Evolutionary conservation across 1,284 basidiomycete genomes (phyloP).

Genomic region (Puccinia triticina): DNA sequence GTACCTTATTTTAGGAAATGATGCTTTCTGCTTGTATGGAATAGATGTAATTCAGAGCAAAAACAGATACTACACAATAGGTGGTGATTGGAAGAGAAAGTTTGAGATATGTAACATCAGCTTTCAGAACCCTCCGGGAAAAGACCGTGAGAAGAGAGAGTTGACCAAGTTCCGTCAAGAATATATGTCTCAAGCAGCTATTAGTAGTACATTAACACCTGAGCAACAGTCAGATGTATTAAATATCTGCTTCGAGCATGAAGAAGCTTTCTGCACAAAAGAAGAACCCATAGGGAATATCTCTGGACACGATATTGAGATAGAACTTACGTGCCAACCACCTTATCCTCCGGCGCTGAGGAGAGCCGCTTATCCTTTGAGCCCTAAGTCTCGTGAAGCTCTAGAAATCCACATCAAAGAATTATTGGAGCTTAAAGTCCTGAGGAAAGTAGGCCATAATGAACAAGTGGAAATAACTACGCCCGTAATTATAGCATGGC

Average conservation of each 20-base stretch:
- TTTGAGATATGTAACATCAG: conserved; percentile 2
- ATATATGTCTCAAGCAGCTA: too few relatives aligned
- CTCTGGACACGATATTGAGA: background rate
- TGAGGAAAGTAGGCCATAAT: conserved; percentile 19
- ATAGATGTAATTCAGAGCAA: conserved; percentile 23
- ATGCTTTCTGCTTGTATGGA: conserved; percentile 12
- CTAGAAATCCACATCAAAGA: conserved; percentile 21
- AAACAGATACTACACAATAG: conserved; percentile 19
- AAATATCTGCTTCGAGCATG: too few relatives aligned
- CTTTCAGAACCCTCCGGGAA: background rate
- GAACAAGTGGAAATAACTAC: conserved; percentile 18
- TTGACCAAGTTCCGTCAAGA: too few relatives aligned
- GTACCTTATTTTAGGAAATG: conserved; percentile 17
- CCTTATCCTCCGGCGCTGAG: background rate
- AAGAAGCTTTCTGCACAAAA: conserved; percentile 4
- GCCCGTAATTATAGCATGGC: conserved; percentile 9
- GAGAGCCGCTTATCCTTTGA: conserved; percentile 11
- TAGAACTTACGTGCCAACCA: background rate
- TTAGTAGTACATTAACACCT: too few relatives aligned
- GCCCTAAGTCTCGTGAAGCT: conserved; percentile 3
- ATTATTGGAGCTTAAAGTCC: background rate
- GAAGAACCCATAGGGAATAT: conserved; percentile 12
- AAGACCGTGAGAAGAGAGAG: too few relatives aligned
- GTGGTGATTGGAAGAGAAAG: conserved; percentile 32
- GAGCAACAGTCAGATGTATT: too few relatives aligned